Evolutionary conservation across 805 yeast genomes (phyloP).

Genomic region (Barnettozyma wickerhamii): DNA sequence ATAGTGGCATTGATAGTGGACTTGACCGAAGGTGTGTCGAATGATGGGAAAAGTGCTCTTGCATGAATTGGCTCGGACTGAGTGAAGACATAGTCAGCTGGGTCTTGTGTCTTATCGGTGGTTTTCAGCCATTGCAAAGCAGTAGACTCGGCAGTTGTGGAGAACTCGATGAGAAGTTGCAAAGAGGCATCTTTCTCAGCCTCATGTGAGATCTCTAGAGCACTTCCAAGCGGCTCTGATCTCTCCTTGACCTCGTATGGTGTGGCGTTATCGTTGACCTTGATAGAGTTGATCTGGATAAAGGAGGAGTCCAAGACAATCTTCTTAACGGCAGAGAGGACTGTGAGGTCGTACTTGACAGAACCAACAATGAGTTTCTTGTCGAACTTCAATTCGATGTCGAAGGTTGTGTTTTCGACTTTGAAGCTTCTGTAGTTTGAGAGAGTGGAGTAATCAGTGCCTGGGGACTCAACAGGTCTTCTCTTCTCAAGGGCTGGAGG

Average conservation of each 20-base stretch:
- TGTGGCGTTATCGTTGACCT: slow-evolving; percentile 35
- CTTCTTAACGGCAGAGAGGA: slow-evolving; percentile 26
- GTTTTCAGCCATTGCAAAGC: slow-evolving; percentile 78
- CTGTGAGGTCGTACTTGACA: slow-evolving; percentile 43
- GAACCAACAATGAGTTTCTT: slow-evolving; percentile 48
- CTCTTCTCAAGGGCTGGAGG: slow-evolving; percentile 26
- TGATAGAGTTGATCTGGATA: slow-evolving; percentile 42
- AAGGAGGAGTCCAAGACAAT: slow-evolving; percentile 69
- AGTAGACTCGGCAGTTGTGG: slow-evolving; percentile 72
- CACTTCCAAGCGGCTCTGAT: slow-evolving; percentile 56
- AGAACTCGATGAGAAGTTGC: slow-evolving; percentile 44
- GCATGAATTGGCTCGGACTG: slow-evolving; percentile 94
- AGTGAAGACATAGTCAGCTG: slow-evolving; percentile 53
- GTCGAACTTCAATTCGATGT: slow-evolving; percentile 53
- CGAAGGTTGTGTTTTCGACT: slow-evolving; percentile 48
- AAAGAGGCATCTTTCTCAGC: slow-evolving; percentile 12
- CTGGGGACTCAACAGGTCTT: slow-evolving; percentile 38
- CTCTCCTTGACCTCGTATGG: slow-evolving; percentile 35
- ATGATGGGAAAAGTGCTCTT: slow-evolving; percentile 80
- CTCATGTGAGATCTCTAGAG: slow-evolving; percentile 30
- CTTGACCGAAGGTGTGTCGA: slow-evolving; percentile 86
- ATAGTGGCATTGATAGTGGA: slow-evolving; percentile 56
- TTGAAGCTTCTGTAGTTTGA: slow-evolving; percentile 61
- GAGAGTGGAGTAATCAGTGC: slow-evolving; percentile 70
- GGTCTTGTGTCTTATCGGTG: slow-evolving; percentile 54